phyloP scores from a whole-genome alignment of 2,329 filamentous ascomycete genomes.

The Fulvia fulva region DNA sequence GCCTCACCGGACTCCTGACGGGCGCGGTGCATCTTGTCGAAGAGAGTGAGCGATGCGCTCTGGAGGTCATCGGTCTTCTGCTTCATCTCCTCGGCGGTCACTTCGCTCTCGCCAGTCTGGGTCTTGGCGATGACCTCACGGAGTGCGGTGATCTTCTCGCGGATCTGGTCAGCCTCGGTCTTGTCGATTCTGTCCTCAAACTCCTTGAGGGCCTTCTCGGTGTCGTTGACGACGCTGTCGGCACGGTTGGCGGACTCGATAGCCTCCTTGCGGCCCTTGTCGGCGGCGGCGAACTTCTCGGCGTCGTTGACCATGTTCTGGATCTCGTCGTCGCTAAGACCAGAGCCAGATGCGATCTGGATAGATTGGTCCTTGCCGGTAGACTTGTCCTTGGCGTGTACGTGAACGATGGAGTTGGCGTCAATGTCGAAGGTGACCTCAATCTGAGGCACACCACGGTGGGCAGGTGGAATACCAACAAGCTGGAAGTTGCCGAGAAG shows the following conservation, averaged over 20 bases:
- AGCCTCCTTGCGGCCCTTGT: slow-evolving; percentile 93
- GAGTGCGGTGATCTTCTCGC: slow-evolving; percentile 91
- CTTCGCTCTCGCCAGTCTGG: slow-evolving; percentile 83
- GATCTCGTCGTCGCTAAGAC: slow-evolving; percentile 92
- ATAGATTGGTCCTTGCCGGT: slow-evolving; percentile 99
- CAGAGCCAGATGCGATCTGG: slow-evolving; percentile 95
- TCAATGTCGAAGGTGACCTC: slow-evolving; percentile 99
- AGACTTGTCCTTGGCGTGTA: slow-evolving; percentile 97
- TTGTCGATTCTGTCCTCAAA: slow-evolving; percentile 96
- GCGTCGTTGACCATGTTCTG: slow-evolving; percentile 97
- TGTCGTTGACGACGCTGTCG: slow-evolving; percentile 94
- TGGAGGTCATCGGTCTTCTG: slow-evolving; percentile 98
- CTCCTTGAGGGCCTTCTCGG: slow-evolving; percentile 96
- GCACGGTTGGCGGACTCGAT: slow-evolving; percentile 98
- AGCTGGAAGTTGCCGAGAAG: slow-evolving; percentile 99
- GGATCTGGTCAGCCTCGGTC: slow-evolving; percentile 86
- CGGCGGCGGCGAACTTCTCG: slow-evolving; percentile 89
- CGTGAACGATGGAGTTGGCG: slow-evolving; percentile 95
- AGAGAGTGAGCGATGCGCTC: slow-evolving; percentile 89
- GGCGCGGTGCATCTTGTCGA: slow-evolving; percentile 99
- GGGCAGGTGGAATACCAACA: slow-evolving; percentile 90
- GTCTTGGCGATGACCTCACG: slow-evolving; percentile 81
- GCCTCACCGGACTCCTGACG: slow-evolving; percentile 49
- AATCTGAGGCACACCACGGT: slow-evolving; percentile 92
- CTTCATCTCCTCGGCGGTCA: slow-evolving; percentile 91